Conservation (phyloP, 2,329 filamentous ascomycete species). For the Pseudogymnoascus sp. region DNA sequence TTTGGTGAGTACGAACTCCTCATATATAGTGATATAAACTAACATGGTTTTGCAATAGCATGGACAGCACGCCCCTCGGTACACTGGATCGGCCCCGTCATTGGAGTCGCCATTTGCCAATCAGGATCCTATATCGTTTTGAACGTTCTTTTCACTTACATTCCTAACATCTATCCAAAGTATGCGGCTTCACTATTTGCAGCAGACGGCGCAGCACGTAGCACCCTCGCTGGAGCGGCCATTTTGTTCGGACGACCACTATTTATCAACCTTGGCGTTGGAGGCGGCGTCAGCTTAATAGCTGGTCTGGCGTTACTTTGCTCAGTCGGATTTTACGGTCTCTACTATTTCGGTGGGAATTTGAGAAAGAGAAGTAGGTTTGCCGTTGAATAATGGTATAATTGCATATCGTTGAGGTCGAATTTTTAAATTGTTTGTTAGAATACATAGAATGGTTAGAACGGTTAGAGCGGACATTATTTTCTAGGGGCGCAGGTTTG, state of each 20-base stretch:
- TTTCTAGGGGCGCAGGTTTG: not conserved
- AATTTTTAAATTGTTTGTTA: not conserved
- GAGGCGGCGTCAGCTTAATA: constrained; percentile 36
- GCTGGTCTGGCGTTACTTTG: constrained; percentile 29
- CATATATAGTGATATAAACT: not conserved
- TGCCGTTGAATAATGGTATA: constrained; percentile 14
- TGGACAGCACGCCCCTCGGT: constrained; percentile 48
- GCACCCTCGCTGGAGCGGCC: constrained; percentile 38
- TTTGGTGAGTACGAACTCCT: constrained; percentile 43
- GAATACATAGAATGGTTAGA: not conserved
- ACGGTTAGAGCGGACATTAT: not conserved
- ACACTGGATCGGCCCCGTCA: constrained; percentile 49
- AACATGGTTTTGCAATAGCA: constrained; percentile 46
- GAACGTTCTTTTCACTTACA: constrained; percentile 55
- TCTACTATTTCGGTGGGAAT: constrained; percentile 15
- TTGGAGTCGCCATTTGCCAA: constrained; percentile 51
- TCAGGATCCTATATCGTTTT: constrained; percentile 48
- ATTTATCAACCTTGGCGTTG: constrained; percentile 40
- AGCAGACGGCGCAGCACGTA: constrained; percentile 33
- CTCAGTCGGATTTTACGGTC: constrained; percentile 46
- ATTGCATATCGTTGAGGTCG: not conserved
- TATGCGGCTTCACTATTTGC: constrained; percentile 52
- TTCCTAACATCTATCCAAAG: constrained; percentile 50
- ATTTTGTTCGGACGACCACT: constrained; percentile 43
- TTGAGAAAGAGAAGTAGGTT: constrained; percentile 17